phyloP scores from a whole-genome alignment of 331 rosid genomes.

The Telfairia occidentalis region DNA sequence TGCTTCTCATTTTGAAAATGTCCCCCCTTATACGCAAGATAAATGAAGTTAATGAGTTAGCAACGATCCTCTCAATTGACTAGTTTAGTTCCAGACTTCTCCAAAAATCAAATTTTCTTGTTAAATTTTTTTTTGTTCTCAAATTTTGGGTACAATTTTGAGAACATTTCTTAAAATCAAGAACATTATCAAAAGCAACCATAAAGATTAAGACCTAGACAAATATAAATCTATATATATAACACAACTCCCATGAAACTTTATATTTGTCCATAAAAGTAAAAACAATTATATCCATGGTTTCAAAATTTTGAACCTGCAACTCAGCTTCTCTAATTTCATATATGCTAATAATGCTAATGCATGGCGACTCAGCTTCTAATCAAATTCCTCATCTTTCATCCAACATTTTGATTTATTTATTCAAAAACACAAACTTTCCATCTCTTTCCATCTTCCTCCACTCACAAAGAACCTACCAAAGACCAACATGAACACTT shows the following conservation, averaged over 20 bases:
- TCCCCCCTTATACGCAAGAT: too few relatives aligned
- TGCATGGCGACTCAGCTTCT: constrained; percentile 3
- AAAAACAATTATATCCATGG: not conserved
- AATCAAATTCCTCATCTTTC: not conserved
- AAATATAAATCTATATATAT: too few relatives aligned
- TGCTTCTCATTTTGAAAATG: too few relatives aligned
- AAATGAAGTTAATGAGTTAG: too few relatives aligned
- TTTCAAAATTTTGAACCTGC: not conserved
- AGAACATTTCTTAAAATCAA: too few relatives aligned
- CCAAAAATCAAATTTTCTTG: too few relatives aligned
- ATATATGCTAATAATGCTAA: not conserved
- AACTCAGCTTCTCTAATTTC: not conserved
- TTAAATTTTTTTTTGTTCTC: too few relatives aligned
- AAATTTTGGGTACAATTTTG: too few relatives aligned
- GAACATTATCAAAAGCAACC: not conserved
- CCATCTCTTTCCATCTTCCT: not conserved
- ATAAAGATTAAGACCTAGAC: too few relatives aligned
- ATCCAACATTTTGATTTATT: not conserved
- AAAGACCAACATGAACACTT: not conserved
- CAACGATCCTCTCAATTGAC: too few relatives aligned
- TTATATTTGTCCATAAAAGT: not conserved
- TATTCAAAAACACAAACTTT: not conserved
- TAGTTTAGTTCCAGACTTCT: too few relatives aligned
- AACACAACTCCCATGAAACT: not conserved
- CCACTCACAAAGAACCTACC: not conserved